Percentiles rank a stretch among this genome's conserved stretches.
Evolutionary conservation across 495 filamentous ascomycete genomes (phyloP).

Genomic region (Penicillium subrubescens): DNA sequence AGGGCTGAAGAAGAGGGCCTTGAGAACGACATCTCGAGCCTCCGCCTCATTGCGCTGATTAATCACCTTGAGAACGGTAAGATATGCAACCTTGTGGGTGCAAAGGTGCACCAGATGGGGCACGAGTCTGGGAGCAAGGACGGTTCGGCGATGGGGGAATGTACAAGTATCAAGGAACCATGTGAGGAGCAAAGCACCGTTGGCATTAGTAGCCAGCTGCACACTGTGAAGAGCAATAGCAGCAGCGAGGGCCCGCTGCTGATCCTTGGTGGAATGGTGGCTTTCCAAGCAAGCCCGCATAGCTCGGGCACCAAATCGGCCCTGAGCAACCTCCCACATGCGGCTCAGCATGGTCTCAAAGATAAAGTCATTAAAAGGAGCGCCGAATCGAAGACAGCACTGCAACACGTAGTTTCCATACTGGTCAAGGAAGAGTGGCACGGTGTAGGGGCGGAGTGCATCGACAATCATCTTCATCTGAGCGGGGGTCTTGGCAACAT

Average conservation of each 20-base stretch:
- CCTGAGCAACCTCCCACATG: constrained; percentile 94
- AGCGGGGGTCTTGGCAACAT: constrained; percentile 80
- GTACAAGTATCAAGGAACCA: constrained; percentile 99
- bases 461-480: constrained; percentile 87
- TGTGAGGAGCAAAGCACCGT: constrained; percentile 89
- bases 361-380: constrained; percentile 91
- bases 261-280: constrained; percentile 90
- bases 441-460: constrained; percentile 77
- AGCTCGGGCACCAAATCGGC: constrained; percentile 89
- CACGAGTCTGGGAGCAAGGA: constrained; percentile 88
- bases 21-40: constrained; percentile 87
- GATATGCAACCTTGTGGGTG: constrained; percentile 97
- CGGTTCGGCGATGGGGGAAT: constrained; percentile 87
- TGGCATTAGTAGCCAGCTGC: constrained; percentile 93
- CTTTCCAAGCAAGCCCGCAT: constrained; percentile 98
- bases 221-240: constrained; percentile 95
- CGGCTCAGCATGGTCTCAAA: constrained; percentile 95
- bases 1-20: constrained; percentile 91
- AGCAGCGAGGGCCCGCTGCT: constrained; percentile 92
- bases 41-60: constrained; percentile 96
- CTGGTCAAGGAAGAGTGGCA: constrained; percentile 93
- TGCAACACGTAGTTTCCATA: constrained; percentile 98
- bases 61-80: constrained; percentile 97
- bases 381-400: constrained; percentile 87
- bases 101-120: constrained; percentile 96